These are phyloP conservation scores for Patellifolia procumbens DNA, from an alignment of 179 eudicot genomes.

Conservation along the genomic window DNA sequence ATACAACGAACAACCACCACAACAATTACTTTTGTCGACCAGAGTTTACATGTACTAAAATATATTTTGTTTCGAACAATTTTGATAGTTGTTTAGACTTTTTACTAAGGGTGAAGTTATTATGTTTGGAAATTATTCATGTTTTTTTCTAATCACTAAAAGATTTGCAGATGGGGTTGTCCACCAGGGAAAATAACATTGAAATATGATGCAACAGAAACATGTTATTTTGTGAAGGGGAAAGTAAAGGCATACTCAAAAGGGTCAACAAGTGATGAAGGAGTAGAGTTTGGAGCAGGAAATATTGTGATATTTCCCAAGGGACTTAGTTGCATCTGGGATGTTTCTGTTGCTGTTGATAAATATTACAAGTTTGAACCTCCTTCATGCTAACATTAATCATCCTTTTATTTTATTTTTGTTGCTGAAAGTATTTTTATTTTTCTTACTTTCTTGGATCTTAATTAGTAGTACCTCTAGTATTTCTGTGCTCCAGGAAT, in stretches of 20 bases:
- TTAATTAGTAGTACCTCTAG: neutral
- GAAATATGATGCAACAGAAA: constrained; percentile 83
- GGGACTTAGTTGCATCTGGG: constrained; percentile 90
- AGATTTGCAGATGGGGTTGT: constrained; percentile 79
- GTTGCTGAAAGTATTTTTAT: neutral
- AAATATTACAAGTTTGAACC: constrained; percentile 88
- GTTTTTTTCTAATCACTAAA: no score
- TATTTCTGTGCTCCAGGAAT: constrained; percentile 10
- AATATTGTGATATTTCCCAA: constrained; percentile 82
- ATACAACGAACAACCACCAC: no score
- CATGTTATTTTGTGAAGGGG: constrained; percentile 85
- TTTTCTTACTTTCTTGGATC: neutral
- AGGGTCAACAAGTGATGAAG: constrained; percentile 42
- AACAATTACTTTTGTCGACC: no score
- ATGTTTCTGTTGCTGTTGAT: constrained; percentile 85
- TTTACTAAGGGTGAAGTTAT: no score
- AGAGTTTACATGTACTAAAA: no score
- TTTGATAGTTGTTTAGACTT: no score
- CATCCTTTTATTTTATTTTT: neutral
- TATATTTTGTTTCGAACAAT: no score
- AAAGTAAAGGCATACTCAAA: constrained; percentile 76
- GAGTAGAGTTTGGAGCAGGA: constrained; percentile 69
- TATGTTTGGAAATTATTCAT: no score
- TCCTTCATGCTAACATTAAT: constrained; percentile 19
- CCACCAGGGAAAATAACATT: constrained; percentile 89